These are phyloP conservation scores for Pseudocercospora vitis DNA, from an alignment of 2,329 filamentous ascomycete genomes.

Conservation along the genomic window DNA sequence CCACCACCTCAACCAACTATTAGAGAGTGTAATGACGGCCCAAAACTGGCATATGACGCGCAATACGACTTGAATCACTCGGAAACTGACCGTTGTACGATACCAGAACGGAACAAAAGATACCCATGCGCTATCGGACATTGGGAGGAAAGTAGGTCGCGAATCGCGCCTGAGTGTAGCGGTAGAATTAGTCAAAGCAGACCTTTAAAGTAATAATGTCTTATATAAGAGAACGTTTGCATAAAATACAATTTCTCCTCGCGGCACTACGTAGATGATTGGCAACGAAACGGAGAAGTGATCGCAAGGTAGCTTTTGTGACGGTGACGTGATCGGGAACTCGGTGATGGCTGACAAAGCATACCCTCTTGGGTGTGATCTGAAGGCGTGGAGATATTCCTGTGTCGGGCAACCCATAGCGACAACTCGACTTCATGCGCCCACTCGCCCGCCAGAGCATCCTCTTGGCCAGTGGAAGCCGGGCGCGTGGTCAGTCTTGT, in stretches of 20 bases:
- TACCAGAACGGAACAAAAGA: background rate
- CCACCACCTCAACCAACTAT: conserved; percentile 35
- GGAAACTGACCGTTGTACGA: background rate
- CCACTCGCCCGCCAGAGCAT: conserved; percentile 35
- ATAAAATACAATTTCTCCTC: too few relatives aligned
- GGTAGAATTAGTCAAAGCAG: background rate
- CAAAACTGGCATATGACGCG: background rate
- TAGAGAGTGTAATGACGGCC: conserved; percentile 14
- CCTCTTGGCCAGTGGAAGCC: conserved; percentile 32
- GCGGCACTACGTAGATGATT: too few relatives aligned
- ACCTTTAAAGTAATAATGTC: background rate
- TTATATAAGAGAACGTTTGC: background rate
- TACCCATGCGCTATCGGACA: too few relatives aligned
- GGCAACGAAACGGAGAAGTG: background rate
- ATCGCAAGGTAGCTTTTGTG: too few relatives aligned
- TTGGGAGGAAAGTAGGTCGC: too few relatives aligned
- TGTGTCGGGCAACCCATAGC: too few relatives aligned
- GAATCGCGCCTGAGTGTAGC: background rate
- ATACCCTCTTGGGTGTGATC: background rate
- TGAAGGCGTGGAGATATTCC: background rate
- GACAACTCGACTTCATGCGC: conserved; percentile 36
- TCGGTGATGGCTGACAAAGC: background rate
- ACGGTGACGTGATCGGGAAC: too few relatives aligned
- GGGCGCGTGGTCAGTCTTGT: conserved; percentile 26
- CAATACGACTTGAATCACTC: background rate